These are phyloP conservation scores for Linderina pennispora DNA, from an alignment of 192 early-diverging fungal genomes.

Conservation along the genomic window DNA sequence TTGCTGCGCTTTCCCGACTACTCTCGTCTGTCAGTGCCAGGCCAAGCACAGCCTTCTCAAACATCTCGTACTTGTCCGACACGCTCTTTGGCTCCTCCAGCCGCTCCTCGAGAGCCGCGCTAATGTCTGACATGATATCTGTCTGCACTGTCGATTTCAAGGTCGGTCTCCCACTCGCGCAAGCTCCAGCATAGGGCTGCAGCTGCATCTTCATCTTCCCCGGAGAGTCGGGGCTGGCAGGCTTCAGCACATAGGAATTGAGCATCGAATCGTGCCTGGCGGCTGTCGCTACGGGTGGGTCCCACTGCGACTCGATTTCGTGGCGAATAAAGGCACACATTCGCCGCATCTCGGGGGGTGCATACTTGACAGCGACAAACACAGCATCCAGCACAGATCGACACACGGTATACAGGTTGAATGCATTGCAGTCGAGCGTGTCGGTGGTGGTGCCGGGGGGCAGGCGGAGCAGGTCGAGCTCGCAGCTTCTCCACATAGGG, in stretches of 20 bases:
- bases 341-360: conserved; percentile 34
- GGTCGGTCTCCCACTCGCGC: conserved; percentile 36
- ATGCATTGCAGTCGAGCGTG: conserved; percentile 26
- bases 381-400: conserved; percentile 43
- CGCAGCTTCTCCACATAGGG: conserved; percentile 43
- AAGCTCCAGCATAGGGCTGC: conserved; percentile 41
- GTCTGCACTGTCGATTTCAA: conserved; percentile 32
- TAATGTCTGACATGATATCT: conserved; percentile 38
- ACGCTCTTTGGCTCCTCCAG: conserved; percentile 22
- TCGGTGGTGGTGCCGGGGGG: conserved; percentile 10
- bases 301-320: conserved; percentile 37
- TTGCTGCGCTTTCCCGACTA: not conserved
- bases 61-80: not conserved
- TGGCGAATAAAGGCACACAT: conserved; percentile 42
- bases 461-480: conserved; percentile 43
- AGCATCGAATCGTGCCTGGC: too few species aligned
- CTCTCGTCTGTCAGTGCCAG: too few species aligned
- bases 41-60: too few species aligned
- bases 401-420: conserved; percentile 45
- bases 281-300: too few species aligned
- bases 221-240: conserved; percentile 4
- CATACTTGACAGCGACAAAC: conserved; percentile 37
- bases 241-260: too few species aligned
- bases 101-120: conserved; percentile 35
- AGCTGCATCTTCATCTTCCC: conserved; percentile 13